Evolutionary conservation across 148 eudicot species (phyloP).

Genomic region (Dysphania ambrosioides): DNA sequence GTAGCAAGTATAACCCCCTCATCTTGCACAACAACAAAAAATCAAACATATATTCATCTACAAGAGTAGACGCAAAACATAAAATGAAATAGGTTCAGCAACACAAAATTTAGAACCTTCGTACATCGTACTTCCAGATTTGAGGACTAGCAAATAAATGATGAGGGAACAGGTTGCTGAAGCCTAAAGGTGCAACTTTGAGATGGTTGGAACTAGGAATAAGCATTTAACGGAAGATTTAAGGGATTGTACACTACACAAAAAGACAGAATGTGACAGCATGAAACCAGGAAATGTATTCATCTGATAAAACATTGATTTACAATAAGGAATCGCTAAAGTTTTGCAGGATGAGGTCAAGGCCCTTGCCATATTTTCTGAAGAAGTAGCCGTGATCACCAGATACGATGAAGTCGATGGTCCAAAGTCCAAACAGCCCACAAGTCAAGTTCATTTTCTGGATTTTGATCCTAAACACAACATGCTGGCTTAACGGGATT

Average conservation of each 20-base stretch:
- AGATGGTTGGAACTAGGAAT: no score
- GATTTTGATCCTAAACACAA: background rate
- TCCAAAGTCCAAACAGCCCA: background rate
- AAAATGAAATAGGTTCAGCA: background rate
- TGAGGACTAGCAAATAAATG: background rate
- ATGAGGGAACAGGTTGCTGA: no score
- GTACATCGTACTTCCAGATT: background rate
- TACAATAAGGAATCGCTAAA: background rate
- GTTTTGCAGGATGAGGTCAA: no score
- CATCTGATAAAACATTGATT: no score
- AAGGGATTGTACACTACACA: no score
- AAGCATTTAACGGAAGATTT: no score
- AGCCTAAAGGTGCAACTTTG: no score
- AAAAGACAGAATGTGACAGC: no score
- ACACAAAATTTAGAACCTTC: background rate
- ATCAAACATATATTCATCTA: background rate
- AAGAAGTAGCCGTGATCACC: no score
- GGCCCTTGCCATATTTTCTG: no score
- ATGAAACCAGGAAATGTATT: no score
- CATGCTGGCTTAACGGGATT: background rate
- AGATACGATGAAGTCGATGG: background rate
- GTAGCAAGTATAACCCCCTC: background rate
- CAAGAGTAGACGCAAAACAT: background rate
- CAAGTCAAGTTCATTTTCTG: background rate
- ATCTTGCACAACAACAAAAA: background rate